phyloP scores from a whole-genome alignment of 495 filamentous ascomycete genomes.

The Penicillium canescens region DNA sequence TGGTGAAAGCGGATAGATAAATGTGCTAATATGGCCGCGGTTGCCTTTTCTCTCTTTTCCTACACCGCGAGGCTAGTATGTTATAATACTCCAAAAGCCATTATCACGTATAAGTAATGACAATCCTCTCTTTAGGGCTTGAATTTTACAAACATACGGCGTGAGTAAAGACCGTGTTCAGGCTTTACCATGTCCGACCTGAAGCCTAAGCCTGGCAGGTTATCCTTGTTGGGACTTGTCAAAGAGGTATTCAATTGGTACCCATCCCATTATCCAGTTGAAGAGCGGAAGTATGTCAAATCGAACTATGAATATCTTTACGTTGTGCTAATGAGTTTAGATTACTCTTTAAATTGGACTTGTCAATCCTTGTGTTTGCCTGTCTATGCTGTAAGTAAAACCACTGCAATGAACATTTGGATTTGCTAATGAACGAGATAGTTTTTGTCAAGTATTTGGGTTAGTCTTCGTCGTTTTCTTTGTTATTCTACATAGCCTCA shows the following conservation, averaged over 20 bases:
- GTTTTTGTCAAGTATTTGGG: conserved; percentile 39
- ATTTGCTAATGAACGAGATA: background rate
- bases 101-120: background rate
- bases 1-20: conserved; percentile 21
- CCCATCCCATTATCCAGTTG: conserved; percentile 39
- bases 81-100: background rate
- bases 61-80: background rate
- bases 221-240: conserved; percentile 28
- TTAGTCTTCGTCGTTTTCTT: background rate
- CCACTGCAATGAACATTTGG: background rate
- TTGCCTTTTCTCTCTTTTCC: background rate
- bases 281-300: conserved; percentile 39
- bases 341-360: conserved; percentile 34
- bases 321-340: conserved; percentile 8
- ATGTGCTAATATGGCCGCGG: conserved; percentile 3
- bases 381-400: conserved; percentile 39
- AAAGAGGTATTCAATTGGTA: conserved; percentile 54
- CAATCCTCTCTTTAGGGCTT: background rate
- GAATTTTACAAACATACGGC: too few species aligned
- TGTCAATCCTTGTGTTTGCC: conserved; percentile 35
- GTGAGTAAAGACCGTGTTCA: background rate
- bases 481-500: background rate
- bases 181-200: conserved; percentile 21
- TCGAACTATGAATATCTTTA: background rate
- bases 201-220: conserved; percentile 14